These are phyloP conservation scores for Pestalotiopsis fici DNA, from an alignment of 2,329 filamentous ascomycete genomes.

Conservation along the genomic window DNA sequence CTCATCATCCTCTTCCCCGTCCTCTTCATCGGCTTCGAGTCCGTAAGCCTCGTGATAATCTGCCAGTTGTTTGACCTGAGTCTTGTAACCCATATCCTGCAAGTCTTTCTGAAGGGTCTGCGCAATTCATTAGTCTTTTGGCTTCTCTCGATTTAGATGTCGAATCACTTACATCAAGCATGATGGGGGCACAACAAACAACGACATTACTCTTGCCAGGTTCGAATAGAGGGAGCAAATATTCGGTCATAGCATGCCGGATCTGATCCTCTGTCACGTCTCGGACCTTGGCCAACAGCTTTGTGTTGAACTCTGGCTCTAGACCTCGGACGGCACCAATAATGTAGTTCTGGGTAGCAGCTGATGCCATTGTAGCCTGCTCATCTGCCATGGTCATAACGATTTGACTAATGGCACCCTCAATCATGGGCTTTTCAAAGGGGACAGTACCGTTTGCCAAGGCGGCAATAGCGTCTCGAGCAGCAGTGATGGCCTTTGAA, in stretches of 20 bases:
- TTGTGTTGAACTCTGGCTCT: slow-evolving; percentile 74
- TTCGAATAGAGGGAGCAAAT: slow-evolving; percentile 79
- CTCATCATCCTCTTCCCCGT: slow-evolving; percentile 39
- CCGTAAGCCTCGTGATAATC: slow-evolving; percentile 92
- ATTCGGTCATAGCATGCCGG: slow-evolving; percentile 69
- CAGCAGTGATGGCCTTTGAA: slow-evolving; percentile 80
- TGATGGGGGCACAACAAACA: slow-evolving; percentile 82
- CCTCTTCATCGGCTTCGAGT: slow-evolving; percentile 62
- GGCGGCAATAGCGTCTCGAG: slow-evolving; percentile 71
- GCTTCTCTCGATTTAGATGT: slow-evolving; percentile 12
- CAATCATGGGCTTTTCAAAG: slow-evolving; percentile 80
- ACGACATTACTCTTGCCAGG: slow-evolving; percentile 82
- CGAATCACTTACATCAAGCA: slow-evolving; percentile 71
- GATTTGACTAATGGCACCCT: slow-evolving; percentile 88
- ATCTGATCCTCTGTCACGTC: slow-evolving; percentile 78
- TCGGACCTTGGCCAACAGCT: slow-evolving; percentile 75
- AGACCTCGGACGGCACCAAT: slow-evolving; percentile 77
- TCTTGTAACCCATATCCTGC: slow-evolving; percentile 74
- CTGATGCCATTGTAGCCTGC: slow-evolving; percentile 80
- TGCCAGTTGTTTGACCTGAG: slow-evolving; percentile 70
- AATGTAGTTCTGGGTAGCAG: slow-evolving; percentile 82
- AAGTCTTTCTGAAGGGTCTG: slow-evolving; percentile 79
- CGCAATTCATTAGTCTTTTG: slow-evolving; percentile 12
- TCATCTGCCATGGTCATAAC: slow-evolving; percentile 86
- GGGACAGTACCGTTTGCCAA: slow-evolving; percentile 70